Evolutionary conservation across 2,329 filamentous ascomycete genomes (phyloP), one percentile per base, ranked within the genome.

Genomic region (Zymoseptoria crescenta): DNA sequence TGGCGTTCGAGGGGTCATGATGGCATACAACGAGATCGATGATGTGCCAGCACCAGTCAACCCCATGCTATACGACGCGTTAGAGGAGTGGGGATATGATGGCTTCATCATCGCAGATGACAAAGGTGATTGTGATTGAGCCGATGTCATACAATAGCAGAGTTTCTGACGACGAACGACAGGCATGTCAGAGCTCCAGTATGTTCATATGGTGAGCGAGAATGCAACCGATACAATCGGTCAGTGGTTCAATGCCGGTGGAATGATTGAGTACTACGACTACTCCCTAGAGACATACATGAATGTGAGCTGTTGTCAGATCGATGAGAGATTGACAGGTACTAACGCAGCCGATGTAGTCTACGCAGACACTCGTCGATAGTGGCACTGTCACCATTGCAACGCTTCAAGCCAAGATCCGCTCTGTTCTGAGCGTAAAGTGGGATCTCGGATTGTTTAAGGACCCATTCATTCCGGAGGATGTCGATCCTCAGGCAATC

Each of bases 181-280:
- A 59, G 58, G 62, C 19, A 64, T 64, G 59, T 58, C 57, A 1
- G 57, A 62, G 50, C 54, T 62, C 8, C 41, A 56, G 10, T 5
- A 58, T 10, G 54, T 60, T 8, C 62, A 62, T 35, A 28, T 19
- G 28, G 59, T 64, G 8, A 28, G 57, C 10, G 30, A 53, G 19
- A n/a, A 19, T 35, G 49, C 62, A 20, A 48, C 57, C 0, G 62
- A 62, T 29, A 35, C 57, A 3, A 64, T 64, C 10, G 57, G 41
- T 4, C 62, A 64, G 49, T 62, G 62, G 59, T 62, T 58, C 57
- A 62, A 59, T 48, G 59, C 62, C 6, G 59, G 59, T 20, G 62
- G 59, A n/a, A 62, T 64, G 62, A 57, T 64, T 6, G 59, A 52
- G 1, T 64, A 58, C 52, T 64, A 64, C 28, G 62, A 64, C 54